Base-by-base conservation (phyloP, 2,329 filamentous ascomycete species). In the Sarocladiaceae sp. region DNA sequence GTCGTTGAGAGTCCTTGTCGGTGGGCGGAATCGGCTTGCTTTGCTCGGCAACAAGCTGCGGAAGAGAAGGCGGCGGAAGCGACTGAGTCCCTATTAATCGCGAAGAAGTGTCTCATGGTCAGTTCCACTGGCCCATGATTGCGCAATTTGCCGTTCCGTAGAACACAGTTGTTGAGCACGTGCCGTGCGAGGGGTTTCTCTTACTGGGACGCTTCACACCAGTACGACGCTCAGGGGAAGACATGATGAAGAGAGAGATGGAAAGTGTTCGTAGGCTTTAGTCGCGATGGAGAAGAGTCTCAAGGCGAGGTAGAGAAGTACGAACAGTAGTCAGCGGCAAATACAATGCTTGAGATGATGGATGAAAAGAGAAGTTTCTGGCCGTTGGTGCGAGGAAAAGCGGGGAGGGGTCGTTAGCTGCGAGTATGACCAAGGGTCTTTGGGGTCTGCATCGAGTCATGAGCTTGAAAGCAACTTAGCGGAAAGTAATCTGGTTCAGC, bases 31-130 rank as follows among this genome's bases (percentile, higher is more conserved):
- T 95, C 20, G 91, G 83, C 11, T 81, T 76, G 60, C 93, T 85
- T 64, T 97, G 91, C 66, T 97, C 91, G 33, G 93, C 91, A 37
- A 95, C 88, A 43, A 98, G 80, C 61, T 91, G 86, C 6, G 93
- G 93, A 16, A 98, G 80, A 51, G 85, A 79, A 16, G 93, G 93
- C 45, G 91, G 90, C 47, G 93, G 93, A 48, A 95, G 85, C 45
- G 93, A 97, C 66, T 97, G 93, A 43, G 93, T 97, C 66, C 88
- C 85, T 88, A 52, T 27, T 44, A 12, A 19, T n/a, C 5, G 29
- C 7, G 20, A 29, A 11, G 12, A n/a, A 26, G 33, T 4, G n/a
- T 12, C 24, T 11, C 7, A 41, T 7, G 32, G 11, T 44, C 39
- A 24, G 45, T 47, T n/a, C n/a, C n/a, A n/a, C n/a, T n/a, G n/a